Evolutionary conservation across 345 rosid genomes (phyloP).

Genomic region (Eucalyptus regnans): DNA sequence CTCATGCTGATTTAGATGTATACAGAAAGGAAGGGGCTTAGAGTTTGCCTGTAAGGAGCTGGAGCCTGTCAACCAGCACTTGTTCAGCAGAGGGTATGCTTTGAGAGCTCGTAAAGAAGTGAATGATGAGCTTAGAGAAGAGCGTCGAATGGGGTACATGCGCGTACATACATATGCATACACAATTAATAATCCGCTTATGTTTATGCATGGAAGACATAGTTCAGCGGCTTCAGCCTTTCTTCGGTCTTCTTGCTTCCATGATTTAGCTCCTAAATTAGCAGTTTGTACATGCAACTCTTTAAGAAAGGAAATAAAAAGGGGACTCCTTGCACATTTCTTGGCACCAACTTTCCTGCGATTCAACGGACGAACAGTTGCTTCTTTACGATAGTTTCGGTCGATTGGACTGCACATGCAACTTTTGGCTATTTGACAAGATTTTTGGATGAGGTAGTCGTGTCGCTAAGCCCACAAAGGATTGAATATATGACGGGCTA

Average conservation of each 20-base stretch:
- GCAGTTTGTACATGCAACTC: not conserved
- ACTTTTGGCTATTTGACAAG: slow-evolving; percentile 20
- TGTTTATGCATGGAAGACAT: not conserved
- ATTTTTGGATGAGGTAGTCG: slow-evolving; percentile 19
- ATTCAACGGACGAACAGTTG: rapidly evolving
- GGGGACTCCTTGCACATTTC: not conserved
- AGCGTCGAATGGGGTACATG: not conserved
- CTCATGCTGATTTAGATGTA: not conserved
- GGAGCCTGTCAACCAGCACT: too few species aligned
- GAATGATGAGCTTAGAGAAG: not conserved
- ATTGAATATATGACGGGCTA: not conserved
- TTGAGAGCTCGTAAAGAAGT: too few species aligned
- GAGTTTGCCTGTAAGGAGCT: too few species aligned
- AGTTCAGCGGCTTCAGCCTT: not conserved
- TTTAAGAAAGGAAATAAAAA: not conserved
- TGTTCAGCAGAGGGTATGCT: too few species aligned
- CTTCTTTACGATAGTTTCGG: slow-evolving; percentile 5
- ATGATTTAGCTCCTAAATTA: not conserved
- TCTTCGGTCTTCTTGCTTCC: not conserved
- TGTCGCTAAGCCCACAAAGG: slow-evolving; percentile 12
- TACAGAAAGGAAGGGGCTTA: not conserved
- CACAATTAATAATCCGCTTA: not conserved
- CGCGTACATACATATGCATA: not conserved
- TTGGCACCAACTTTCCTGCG: not conserved
- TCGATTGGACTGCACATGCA: slow-evolving; percentile 24